phyloP scores from a whole-genome alignment of 345 rosid species.

The Gossypium ekmanianum region DNA sequence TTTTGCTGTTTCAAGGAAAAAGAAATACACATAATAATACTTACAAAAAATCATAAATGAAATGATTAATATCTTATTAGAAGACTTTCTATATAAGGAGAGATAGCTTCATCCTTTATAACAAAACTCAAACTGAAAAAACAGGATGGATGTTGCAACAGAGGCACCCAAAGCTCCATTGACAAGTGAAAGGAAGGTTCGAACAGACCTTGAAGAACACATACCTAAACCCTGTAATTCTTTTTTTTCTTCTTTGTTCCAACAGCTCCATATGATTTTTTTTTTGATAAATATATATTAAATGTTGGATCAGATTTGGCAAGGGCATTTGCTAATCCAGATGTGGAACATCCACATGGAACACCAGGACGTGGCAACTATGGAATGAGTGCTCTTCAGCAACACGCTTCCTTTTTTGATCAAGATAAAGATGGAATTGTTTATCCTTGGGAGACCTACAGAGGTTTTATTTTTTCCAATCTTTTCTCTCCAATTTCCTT shows the following conservation, averaged over 20 bases:
- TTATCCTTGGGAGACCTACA: conserved; percentile 84
- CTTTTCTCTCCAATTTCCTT: too few species aligned
- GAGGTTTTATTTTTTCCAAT: conserved; percentile 19
- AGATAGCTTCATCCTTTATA: not conserved
- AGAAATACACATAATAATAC: too few species aligned
- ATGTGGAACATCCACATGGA: conserved; percentile 66
- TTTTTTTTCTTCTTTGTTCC: not conserved
- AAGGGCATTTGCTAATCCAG: conserved; percentile 71
- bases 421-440: conserved; percentile 64
- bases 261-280: too few species aligned
- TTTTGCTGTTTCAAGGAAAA: too few species aligned
- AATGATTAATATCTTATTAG: too few species aligned
- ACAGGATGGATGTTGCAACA: not conserved
- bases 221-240: conserved; percentile 69
- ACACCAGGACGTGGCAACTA: conserved; percentile 49
- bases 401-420: conserved; percentile 79
- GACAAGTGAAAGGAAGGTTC: not conserved
- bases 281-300: not conserved
- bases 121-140: not conserved
- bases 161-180: not conserved
- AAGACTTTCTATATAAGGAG: not conserved
- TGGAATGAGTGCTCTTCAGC: conserved; percentile 75
- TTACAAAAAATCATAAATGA: too few species aligned
- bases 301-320: conserved; percentile 45
- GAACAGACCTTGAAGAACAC: conserved; percentile 9